Conservation (phyloP, 2,329 filamentous ascomycete species). For the Chaetomiaceae sp. region DNA sequence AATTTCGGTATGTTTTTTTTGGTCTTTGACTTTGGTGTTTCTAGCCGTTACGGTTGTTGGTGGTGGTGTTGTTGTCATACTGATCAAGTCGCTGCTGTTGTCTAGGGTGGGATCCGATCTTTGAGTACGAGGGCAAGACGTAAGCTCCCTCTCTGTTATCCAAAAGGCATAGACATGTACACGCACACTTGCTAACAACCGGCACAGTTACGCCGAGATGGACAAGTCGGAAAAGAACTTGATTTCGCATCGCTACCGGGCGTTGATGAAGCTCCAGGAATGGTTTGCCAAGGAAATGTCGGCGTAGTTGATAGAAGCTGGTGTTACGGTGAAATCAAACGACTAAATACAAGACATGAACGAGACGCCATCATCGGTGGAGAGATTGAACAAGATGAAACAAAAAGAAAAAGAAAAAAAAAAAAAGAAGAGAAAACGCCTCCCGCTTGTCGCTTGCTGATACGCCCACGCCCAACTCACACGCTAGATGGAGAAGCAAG, state of each 20-base stretch:
- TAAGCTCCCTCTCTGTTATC: slow-evolving; percentile 40
- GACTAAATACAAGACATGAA: not conserved
- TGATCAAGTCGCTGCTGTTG: not conserved
- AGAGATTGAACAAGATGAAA: too few relatives aligned
- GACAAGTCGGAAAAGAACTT: slow-evolving; percentile 80
- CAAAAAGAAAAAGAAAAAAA: too few relatives aligned
- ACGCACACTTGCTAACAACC: slow-evolving; percentile 4
- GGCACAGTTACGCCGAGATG: slow-evolving; percentile 81
- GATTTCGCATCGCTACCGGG: slow-evolving; percentile 85
- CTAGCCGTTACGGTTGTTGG: not conserved
- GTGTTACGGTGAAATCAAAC: too few relatives aligned
- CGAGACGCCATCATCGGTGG: not conserved
- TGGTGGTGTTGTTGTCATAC: not conserved
- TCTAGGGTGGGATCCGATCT: slow-evolving; percentile 88
- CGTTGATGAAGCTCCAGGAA: slow-evolving; percentile 76
- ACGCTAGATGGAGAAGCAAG: too few relatives aligned
- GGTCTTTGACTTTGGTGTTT: slow-evolving; percentile 2
- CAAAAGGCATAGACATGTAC: too few relatives aligned
- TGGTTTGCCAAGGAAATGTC: slow-evolving; percentile 60
- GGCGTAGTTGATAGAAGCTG: slow-evolving; percentile 13
- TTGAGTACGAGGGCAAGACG: slow-evolving; percentile 89
- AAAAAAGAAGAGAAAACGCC: too few relatives aligned
- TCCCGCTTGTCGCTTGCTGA: too few relatives aligned
- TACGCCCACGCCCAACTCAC: too few relatives aligned
- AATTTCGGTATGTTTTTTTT: slow-evolving; percentile 65